Evolutionary conservation across 2,329 filamentous ascomycete genomes (phyloP).

Genomic region (Ophiocordyceps polyrhachis-furcata): DNA sequence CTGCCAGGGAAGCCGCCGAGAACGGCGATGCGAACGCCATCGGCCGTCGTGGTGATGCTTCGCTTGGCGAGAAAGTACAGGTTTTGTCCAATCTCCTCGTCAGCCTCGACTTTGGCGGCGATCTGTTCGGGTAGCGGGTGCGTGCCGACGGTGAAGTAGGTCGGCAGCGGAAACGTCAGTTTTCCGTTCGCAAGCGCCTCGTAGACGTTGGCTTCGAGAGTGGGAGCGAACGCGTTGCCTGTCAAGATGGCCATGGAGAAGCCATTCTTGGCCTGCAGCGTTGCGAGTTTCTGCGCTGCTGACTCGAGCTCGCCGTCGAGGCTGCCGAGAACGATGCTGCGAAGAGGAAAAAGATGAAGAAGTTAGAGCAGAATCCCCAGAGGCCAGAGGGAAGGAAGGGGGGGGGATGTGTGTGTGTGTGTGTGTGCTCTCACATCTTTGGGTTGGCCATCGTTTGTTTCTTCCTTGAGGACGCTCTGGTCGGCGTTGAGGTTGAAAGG

Average conservation of each 20-base stretch:
- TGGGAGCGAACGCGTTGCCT: conserved; percentile 60
- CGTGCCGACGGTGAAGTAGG: conserved; percentile 75
- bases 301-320: conserved; percentile 61
- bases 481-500: neutral
- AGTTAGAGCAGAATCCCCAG: too few species aligned
- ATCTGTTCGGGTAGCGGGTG: conserved; percentile 52
- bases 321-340: conserved; percentile 63
- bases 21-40: conserved; percentile 73
- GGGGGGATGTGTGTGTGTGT: too few species aligned
- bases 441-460: conserved; percentile 22
- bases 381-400: neutral
- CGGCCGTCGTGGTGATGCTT: conserved; percentile 71
- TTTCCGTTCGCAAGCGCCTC: conserved; percentile 51
- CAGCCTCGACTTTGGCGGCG: conserved; percentile 52
- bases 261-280: conserved; percentile 68
- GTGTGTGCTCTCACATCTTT: conserved; percentile 23
- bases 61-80: conserved; percentile 79
- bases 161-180: conserved; percentile 59
- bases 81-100: conserved; percentile 70
- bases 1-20: conserved; percentile 45
- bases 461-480: neutral
- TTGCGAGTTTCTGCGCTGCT: conserved; percentile 62
- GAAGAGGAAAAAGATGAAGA: neutral
- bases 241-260: conserved; percentile 74
- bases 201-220: conserved; percentile 39